Evolutionary conservation across 2,329 filamentous ascomycete species (phyloP), one percentile per base, ranked within the genome.

Genomic region (Colletotrichum sp.): DNA sequence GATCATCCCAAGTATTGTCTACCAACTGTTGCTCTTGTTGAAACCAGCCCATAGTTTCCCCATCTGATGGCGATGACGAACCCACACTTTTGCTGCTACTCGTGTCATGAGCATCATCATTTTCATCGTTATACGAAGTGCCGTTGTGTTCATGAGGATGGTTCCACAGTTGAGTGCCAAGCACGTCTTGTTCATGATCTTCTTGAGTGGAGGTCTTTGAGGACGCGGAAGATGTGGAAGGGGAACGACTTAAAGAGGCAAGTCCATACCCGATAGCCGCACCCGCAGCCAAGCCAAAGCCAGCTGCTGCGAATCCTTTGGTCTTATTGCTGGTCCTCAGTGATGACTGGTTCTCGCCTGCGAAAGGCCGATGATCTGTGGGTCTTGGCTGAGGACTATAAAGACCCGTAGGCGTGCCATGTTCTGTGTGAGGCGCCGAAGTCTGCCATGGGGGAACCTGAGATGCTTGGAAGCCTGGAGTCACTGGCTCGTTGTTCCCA

Each of bases 141-240:
- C 18, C 39, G 9, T n/a, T 12, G 5, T n/a, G 18, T 1, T 5
- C 39, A n/a, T n/a, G 1, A 1, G 44, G 10, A 21, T n/a, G 1
- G n/a, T 21, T 21, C 44, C 16, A 39, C 16, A 39, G 8, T 39
- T 39, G 36, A 18, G 16, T 39, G 4, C 4, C 16, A 18, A 39
- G 16, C 16, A 8, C 3, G 7, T 18, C 36, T 39, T n/a, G 39
- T 18, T 10, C 39, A 5, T 49, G 9, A n/a, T 49, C 18, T 7
- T 4, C 39, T 6, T 49, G 39, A 12, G 3, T 4, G 39, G 39
- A 49, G 3, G 39, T 0, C 5, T 12, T 49, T 49, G 39, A 12
- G 5, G 44, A 49, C 4, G 18, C 10, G 3, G 44, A 49, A 1
- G 18, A 49, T 49, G 44, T 21, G 10, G 44, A 49, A 1, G 44